Evolutionary conservation across 192 early-diverging fungal genomes (phyloP).

Genomic region (Lobulomyces angularis): DNA sequence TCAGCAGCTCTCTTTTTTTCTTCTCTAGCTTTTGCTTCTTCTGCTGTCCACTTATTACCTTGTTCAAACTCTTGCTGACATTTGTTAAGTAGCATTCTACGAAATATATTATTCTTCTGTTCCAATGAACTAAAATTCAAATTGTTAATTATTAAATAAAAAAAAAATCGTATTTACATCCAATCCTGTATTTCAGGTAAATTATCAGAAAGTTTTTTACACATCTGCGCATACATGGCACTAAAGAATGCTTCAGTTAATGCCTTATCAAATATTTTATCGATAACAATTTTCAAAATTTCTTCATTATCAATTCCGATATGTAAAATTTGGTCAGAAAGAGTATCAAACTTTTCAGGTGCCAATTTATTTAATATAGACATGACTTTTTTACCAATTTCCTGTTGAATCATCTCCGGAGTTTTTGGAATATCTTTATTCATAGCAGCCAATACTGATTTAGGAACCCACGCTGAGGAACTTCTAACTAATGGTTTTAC

Average conservation of each 20-base stretch:
- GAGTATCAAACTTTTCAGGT: slow-evolving; percentile 80
- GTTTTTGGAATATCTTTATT: no score
- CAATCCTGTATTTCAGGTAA: slow-evolving; percentile 37
- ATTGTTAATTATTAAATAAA: no score
- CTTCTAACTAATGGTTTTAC: no score
- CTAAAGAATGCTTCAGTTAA: slow-evolving; percentile 88
- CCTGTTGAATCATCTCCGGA: no score
- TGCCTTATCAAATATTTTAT: slow-evolving; percentile 86
- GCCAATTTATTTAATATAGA: slow-evolving; percentile 94
- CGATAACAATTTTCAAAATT: slow-evolving; percentile 71
- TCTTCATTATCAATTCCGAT: slow-evolving; percentile 58
- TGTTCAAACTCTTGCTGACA: slow-evolving; percentile 94
- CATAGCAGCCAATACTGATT: no score
- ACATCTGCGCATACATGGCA: slow-evolving; percentile 79
- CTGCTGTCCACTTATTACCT: slow-evolving; percentile 62
- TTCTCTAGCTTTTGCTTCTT: slow-evolving; percentile 18
- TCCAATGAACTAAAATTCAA: no score
- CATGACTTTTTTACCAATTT: slow-evolving; percentile 65
- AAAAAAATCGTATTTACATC: slow-evolving; percentile 56
- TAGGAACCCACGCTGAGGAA: no score
- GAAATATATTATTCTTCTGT: slow-evolving; percentile 64
- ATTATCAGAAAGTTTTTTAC: slow-evolving; percentile 50
- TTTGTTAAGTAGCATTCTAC: slow-evolving; percentile 78
- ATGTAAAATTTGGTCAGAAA: slow-evolving; percentile 71
- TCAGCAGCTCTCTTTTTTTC: slow-evolving; percentile 35